phyloP scores from a whole-genome alignment of 805 yeast genomes.

The Wickerhamia fluorescens region DNA sequence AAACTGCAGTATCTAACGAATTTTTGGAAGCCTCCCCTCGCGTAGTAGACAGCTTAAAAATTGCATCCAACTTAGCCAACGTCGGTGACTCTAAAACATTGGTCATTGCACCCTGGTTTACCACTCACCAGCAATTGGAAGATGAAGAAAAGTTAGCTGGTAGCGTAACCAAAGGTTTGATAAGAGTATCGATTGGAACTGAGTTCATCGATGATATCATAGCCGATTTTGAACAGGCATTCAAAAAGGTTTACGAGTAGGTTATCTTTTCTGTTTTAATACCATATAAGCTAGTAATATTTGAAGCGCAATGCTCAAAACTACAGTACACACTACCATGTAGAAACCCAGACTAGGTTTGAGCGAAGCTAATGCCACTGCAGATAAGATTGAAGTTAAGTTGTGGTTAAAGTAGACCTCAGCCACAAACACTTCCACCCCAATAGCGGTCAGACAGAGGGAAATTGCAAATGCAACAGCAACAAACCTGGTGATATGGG shows the following conservation, averaged over 20 bases:
- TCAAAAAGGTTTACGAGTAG: constrained; percentile 56
- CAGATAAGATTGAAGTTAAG: too few relatives aligned
- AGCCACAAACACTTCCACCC: too few relatives aligned
- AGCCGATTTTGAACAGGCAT: constrained; percentile 75
- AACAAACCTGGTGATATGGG: too few relatives aligned
- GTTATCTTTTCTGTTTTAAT: neutral
- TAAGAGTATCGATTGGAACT: constrained; percentile 83
- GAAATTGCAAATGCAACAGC: too few relatives aligned
- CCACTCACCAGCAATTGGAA: constrained; percentile 88
- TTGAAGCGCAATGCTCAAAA: too few relatives aligned
- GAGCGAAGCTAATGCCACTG: too few relatives aligned
- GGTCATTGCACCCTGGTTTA: constrained; percentile 92
- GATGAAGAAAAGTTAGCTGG: constrained; percentile 75
- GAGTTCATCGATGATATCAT: constrained; percentile 77
- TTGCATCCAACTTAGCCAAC: constrained; percentile 90
- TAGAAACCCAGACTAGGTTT: too few relatives aligned
- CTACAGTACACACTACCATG: too few relatives aligned
- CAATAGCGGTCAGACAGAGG: too few relatives aligned
- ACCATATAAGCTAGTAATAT: neutral
- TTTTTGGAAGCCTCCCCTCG: constrained; percentile 74
- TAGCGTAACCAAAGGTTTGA: constrained; percentile 84
- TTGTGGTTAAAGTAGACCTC: too few relatives aligned
- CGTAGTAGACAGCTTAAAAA: constrained; percentile 75
- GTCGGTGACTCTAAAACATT: constrained; percentile 96
- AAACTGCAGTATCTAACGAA: constrained; percentile 35